Conservation (phyloP, 768 basidiomycete species). For the Strobilomyces echinocephalus region DNA sequence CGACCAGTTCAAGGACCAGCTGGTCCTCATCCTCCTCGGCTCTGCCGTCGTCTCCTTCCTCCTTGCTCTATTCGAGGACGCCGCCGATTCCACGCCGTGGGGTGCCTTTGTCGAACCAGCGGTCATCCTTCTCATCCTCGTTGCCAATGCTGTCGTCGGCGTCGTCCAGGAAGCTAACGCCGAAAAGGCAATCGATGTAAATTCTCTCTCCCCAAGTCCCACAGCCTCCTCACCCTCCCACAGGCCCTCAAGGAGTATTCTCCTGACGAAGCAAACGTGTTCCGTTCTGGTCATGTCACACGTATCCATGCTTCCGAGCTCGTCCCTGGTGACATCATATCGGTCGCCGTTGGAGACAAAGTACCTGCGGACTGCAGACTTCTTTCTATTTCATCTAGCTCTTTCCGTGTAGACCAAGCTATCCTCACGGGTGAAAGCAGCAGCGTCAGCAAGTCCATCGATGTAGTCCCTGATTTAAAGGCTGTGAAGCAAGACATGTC, state of each 20-base stretch:
- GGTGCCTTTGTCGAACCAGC: slow-evolving; percentile 93
- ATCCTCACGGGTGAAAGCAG: slow-evolving; percentile 93
- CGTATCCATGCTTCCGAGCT: slow-evolving; percentile 84
- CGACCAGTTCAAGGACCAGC: slow-evolving; percentile 99
- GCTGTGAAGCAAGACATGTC: slow-evolving; percentile 99
- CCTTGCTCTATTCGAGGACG: slow-evolving; percentile 82
- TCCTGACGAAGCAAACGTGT: slow-evolving; percentile 90
- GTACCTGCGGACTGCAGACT: slow-evolving; percentile 93
- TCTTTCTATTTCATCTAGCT: slow-evolving; percentile 84
- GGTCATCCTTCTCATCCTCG: slow-evolving; percentile 91
- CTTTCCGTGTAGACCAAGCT: slow-evolving; percentile 93
- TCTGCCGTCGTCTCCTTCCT: slow-evolving; percentile 93
- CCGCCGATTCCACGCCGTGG: slow-evolving; percentile 57
- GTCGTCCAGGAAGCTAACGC: slow-evolving; percentile 97
- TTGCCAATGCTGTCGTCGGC: slow-evolving; percentile 96
- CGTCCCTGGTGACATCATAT: slow-evolving; percentile 92
- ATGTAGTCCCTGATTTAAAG: slow-evolving; percentile 59
- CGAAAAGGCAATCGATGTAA: slow-evolving; percentile 93
- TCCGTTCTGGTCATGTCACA: slow-evolving; percentile 63
- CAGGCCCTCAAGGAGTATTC: slow-evolving; percentile 97
- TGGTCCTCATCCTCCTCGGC: slow-evolving; percentile 92
- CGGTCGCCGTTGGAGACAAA: slow-evolving; percentile 90
- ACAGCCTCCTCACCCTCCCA: background rate
- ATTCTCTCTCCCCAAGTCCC: slow-evolving; percentile 27
- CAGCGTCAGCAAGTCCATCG: slow-evolving; percentile 78